Percentiles rank a stretch among this genome's conserved stretches.
These are phyloP conservation scores for Colletotrichum karsti DNA, from an alignment of 2,329 filamentous ascomycete genomes.

Conservation along the genomic window DNA sequence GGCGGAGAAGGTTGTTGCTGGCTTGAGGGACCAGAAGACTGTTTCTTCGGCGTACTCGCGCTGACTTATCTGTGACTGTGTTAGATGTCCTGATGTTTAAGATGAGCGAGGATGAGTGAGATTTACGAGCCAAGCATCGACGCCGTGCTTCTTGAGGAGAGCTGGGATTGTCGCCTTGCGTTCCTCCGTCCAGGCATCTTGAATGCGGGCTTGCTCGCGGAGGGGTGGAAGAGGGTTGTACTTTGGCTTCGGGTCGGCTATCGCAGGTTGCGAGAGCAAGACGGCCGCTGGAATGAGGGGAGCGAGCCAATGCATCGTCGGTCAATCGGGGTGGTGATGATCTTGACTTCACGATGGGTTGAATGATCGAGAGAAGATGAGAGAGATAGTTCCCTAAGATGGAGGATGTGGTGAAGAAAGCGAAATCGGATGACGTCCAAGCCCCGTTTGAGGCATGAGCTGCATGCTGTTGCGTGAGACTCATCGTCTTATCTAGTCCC, in stretches of 20 bases:
- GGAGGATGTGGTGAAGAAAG: background rate
- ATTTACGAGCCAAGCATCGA: constrained; percentile 58
- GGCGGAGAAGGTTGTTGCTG: constrained; percentile 54
- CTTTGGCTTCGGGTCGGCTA: background rate
- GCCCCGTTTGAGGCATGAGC: constrained; percentile 12
- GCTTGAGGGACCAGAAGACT: constrained; percentile 59
- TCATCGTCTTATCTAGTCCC: constrained; percentile 10
- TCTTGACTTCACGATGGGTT: background rate
- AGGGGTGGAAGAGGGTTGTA: constrained; percentile 51
- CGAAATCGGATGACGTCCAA: constrained; percentile 22
- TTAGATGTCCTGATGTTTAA: background rate
- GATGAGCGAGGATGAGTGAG: background rate
- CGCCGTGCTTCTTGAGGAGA: constrained; percentile 51
- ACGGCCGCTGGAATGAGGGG: constrained; percentile 1
- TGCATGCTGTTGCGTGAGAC: background rate
- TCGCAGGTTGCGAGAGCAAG: background rate
- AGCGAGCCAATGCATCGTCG: constrained; percentile 20
- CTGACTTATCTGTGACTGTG: constrained; percentile 51
- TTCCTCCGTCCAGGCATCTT: constrained; percentile 54
- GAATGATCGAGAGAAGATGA: background rate
- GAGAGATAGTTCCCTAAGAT: background rate
- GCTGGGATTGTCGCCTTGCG: constrained; percentile 49
- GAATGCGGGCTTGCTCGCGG: constrained; percentile 51
- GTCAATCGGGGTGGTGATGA: too few relatives aligned
- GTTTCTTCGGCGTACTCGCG: constrained; percentile 61